Base-by-base conservation (phyloP, 78 protist genomes). In the Dictyostelium firmibasis region DNA sequence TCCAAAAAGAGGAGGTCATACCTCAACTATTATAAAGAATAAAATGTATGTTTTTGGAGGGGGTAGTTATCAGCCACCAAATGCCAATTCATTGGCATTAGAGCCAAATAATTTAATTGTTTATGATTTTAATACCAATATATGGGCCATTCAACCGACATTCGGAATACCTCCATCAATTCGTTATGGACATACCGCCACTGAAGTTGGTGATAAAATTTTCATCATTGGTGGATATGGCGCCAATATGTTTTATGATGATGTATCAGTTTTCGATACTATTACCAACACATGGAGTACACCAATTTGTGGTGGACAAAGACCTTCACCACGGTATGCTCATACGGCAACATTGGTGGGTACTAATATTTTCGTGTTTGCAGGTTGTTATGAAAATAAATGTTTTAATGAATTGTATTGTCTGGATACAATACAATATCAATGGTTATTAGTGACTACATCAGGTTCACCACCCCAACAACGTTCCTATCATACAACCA, bases 1-100 rank as follows among this genome's bases (percentile, higher is more conserved):
- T 11, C 79, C 79, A 35, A 35, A 43, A 23, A 60, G 88, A 47
- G 94, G 88, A 2, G 94, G 94, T 13, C 94, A 89, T 81, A 81
- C 77, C 3, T 11, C 87, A 14, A 33, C 81, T 0, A 47, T 89
- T 14, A 81, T 89, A 33, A 84, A 84, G 35, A 50, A 78, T 41
- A 81, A 70, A 44, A 50, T 89, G 27, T 89, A 89, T 69, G 86
- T 89, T 29, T 88, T 81, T 89, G 94, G 94, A 31, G 94, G 94
- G 7, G 81, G 93, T 18, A 43, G 60, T 43, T 87, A 87, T 78
- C 47, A 38, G 60, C n/a, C 25, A 33, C 31, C 43, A 13, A n/a
- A 25, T 25, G 36, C 62, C 3, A 82, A 43, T 82, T 82, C 83
- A 33, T 82, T 82, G 23, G 60, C 35, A 33, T 57, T 57, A 13